phyloP scores from a whole-genome alignment of 1,284 basidiomycete species.

The Marasmius tenuissimus region DNA sequence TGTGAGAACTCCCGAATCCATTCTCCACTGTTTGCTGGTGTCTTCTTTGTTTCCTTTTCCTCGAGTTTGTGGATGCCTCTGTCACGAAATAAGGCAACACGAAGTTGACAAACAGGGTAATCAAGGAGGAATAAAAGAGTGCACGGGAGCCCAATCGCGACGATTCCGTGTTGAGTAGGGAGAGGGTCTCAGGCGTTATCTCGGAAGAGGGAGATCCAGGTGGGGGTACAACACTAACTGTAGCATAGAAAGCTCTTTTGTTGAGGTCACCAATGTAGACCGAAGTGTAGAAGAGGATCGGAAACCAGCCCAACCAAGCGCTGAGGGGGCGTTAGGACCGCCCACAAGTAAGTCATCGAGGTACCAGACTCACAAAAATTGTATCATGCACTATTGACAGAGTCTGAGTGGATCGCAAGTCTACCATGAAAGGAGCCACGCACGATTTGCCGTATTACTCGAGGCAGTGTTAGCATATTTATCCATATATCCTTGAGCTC shows the following conservation, averaged over 20 bases:
- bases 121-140: slow-evolving; percentile 73
- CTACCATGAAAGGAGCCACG: slow-evolving; percentile 28
- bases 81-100: slow-evolving; percentile 73
- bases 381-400: slow-evolving; percentile 61
- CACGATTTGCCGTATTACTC: slow-evolving; percentile 79
- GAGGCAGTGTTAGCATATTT: slow-evolving; percentile 69
- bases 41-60: slow-evolving; percentile 11
- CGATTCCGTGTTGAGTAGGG: slow-evolving; percentile 61
- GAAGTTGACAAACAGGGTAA: slow-evolving; percentile 72
- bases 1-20: slow-evolving; percentile 9
- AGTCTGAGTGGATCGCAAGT: not conserved
- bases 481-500: slow-evolving; percentile 68
- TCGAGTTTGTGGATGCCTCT: slow-evolving; percentile 19
- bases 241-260: slow-evolving; percentile 46
- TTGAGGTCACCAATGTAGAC: slow-evolving; percentile 88
- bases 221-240: slow-evolving; percentile 12
- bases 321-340: slow-evolving; percentile 33
- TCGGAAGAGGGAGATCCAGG: slow-evolving; percentile 19
- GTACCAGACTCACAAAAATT: slow-evolving; percentile 76
- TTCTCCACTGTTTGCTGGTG: slow-evolving; percentile 13
- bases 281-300: slow-evolving; percentile 85
- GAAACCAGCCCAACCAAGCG: slow-evolving; percentile 87
- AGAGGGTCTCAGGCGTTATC: slow-evolving; percentile 22
- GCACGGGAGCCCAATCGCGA: slow-evolving; percentile 85
- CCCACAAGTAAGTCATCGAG: not conserved